These are phyloP conservation scores for Syzygium malaccense DNA, from an alignment of 441 rosid species.

Conservation along the genomic window DNA sequence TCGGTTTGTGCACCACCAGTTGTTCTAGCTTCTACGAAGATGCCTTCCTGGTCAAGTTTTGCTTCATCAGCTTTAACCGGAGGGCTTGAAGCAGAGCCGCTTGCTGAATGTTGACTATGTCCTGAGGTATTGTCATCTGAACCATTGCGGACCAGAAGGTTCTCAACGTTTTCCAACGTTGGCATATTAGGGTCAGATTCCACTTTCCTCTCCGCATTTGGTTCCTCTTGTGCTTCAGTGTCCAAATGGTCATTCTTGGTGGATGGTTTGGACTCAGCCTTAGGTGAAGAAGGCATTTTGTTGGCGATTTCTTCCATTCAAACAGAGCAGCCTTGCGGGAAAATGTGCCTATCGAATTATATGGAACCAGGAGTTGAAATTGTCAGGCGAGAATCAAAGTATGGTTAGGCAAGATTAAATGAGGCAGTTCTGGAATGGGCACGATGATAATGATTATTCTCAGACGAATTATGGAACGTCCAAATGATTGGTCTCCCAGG, in stretches of 20 bases:
- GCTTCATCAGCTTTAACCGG: neutral
- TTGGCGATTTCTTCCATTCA: slow-evolving; percentile 48
- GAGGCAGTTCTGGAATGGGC: neutral
- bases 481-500: neutral
- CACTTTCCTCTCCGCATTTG: slow-evolving; percentile 22
- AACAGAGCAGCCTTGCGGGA: neutral
- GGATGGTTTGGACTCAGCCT: slow-evolving; percentile 13
- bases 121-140: neutral
- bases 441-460: neutral
- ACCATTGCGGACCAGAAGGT: neutral
- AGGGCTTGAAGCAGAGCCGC: neutral
- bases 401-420: neutral
- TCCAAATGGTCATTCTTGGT: slow-evolving; percentile 3
- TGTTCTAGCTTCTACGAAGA: neutral
- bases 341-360: neutral
- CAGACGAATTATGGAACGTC: neutral
- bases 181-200: slow-evolving; percentile 14
- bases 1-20: neutral
- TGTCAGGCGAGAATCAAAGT: neutral
- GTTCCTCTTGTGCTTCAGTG: neutral
- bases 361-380: neutral
- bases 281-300: slow-evolving; percentile 26
- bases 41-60: neutral
- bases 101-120: neutral
- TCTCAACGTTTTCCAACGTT: slow-evolving; percentile 18